Evolutionary conservation across 106 monocot species (phyloP).

Genomic region (Dendrobium huoshanense): DNA sequence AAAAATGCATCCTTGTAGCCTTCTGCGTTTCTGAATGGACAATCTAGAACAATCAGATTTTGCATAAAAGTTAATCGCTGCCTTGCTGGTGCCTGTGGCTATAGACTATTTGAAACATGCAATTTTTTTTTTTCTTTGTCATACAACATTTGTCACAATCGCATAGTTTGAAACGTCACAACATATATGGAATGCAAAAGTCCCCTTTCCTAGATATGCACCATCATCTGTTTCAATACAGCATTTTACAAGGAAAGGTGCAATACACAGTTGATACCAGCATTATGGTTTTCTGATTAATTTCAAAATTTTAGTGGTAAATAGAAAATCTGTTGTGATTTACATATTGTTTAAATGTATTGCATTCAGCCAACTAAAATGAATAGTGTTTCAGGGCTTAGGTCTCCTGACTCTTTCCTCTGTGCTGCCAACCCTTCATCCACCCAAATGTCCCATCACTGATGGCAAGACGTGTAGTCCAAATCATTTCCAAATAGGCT

Average conservation of each 20-base stretch:
- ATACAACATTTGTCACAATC: not conserved
- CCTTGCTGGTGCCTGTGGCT: not conserved
- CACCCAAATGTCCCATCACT: conserved; percentile 8
- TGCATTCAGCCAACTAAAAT: not conserved
- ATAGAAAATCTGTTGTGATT: not conserved
- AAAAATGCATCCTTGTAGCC: too few species aligned
- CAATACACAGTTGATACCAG: not conserved
- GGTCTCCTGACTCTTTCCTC: conserved; percentile 50
- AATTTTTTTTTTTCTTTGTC: not conserved
- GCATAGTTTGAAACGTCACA: not conserved
- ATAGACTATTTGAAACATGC: too few species aligned
- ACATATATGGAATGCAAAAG: not conserved
- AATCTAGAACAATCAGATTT: not conserved
- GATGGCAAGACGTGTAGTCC: conserved; percentile 13
- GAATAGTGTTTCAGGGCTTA: conserved; percentile 32
- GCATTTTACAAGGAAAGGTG: not conserved
- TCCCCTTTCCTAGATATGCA: not conserved
- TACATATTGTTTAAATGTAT: not conserved
- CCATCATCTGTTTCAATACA: not conserved
- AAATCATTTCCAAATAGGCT: conserved; percentile 13
- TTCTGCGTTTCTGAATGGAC: not conserved
- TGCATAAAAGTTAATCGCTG: not conserved
- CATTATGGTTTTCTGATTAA: not conserved
- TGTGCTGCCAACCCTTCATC: conserved; percentile 15
- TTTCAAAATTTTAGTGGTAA: not conserved